Base-by-base conservation (phyloP, 768 basidiomycete genomes). In the Kwoniella mangroviensis region DNA sequence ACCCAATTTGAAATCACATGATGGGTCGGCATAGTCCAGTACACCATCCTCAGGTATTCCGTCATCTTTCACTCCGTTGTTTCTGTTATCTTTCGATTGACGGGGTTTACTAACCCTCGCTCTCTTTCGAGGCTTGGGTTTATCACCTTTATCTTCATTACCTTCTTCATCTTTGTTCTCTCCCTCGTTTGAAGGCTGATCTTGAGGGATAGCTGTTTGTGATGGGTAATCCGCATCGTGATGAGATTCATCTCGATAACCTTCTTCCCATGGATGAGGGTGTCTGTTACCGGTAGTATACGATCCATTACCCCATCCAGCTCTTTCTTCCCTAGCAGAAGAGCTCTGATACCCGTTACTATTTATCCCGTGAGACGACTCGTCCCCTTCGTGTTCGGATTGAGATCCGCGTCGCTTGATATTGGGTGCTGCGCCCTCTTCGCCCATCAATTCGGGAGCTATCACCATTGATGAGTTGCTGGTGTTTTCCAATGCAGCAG, bases 11-110 rank as follows among this genome's bases (percentile, higher is more conserved):
- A 61, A 71, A 58, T 79, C 79, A 0, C 72, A 65, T 11, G 73
- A 70, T 2, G 76, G 59, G 53, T 77, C 75, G 12, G 70, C 72
- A 51, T 74, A 79, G 24, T 79, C 79, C 13, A 69, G 58, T 6
- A 69, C 45, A 19, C 68, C 68, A 34, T 70, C 69, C 54, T 64
- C 63, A 7, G 69, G 64, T 54, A 70, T 43, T 4, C 64, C 69
- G 28, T 70, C 58, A 15, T 70, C 69, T 40, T 56, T 65, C 42
- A 54, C 12, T 2, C 63, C 57, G 12, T 51, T 64, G 21, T 66
- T 62, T 55, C 57, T 13, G 17, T 34, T 60, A 57, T 58, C 72
- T 64, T 63, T 72, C 3, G 71, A 69, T 42, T 54, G 62, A 21
- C 71, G 55, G 13, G 70, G 70, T 56, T 72, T 72, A 43, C 63